Evolutionary conservation across 179 eudicot genomes (phyloP).

Genomic region (Spinacia oleracea): DNA sequence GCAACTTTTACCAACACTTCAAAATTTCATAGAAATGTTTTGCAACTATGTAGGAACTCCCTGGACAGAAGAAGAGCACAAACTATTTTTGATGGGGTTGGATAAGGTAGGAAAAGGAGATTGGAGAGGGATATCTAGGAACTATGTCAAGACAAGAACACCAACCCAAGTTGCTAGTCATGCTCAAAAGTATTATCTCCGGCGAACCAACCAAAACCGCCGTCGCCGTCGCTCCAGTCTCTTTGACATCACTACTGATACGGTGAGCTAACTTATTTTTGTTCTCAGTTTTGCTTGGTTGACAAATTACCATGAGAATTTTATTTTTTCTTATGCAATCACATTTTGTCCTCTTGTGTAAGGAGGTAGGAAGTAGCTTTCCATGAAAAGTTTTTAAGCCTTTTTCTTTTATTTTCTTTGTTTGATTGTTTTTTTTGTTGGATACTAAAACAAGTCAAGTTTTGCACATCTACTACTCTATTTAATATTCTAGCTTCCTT

Average conservation of each 20-base stretch:
- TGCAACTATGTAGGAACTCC: slow-evolving; percentile 46
- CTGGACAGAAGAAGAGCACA: slow-evolving; percentile 84
- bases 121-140: slow-evolving; percentile 78
- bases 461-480: too few relatives aligned
- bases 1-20: too few relatives aligned
- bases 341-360: not conserved
- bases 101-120: slow-evolving; percentile 76
- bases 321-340: not conserved
- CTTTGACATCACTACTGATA: slow-evolving; percentile 75
- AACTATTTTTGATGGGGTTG: slow-evolving; percentile 57
- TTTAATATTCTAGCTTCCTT: too few relatives aligned
- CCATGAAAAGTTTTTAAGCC: not conserved
- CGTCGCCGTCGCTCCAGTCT: slow-evolving; percentile 82
- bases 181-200: slow-evolving; percentile 84
- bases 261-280: slow-evolving; percentile 33
- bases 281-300: not conserved
- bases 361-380: slow-evolving; percentile 7
- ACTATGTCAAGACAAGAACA: slow-evolving; percentile 75
- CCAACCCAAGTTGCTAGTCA: slow-evolving; percentile 92
- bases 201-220: slow-evolving; percentile 55
- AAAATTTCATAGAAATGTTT: too few relatives aligned
- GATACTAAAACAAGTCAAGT: not conserved
- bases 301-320: not conserved
- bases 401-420: not conserved
- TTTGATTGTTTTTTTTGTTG: not conserved